Conservation (phyloP, 2,329 filamentous ascomycete genomes). For the Hypoxylon sp. region DNA sequence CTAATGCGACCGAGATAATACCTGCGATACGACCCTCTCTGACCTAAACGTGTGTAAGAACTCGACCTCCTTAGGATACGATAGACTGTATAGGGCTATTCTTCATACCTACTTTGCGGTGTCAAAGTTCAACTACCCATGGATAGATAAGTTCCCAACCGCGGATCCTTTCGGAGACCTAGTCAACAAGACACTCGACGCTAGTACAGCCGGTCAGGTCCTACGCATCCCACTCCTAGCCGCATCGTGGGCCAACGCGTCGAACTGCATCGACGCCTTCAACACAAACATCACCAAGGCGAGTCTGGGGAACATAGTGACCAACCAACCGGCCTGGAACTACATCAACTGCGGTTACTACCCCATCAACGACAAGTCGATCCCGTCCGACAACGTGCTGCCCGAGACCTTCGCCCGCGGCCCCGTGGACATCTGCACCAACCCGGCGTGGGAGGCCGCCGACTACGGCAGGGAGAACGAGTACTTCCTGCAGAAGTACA, state of each 20-base stretch:
- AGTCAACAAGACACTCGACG: constrained; percentile 22
- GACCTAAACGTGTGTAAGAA: constrained; percentile 32
- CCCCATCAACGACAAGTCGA: constrained; percentile 30
- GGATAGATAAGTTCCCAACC: constrained; percentile 25
- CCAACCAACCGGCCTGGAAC: constrained; percentile 19
- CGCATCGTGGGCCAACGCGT: constrained; percentile 27
- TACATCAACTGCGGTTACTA: constrained; percentile 30
- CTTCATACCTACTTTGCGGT: constrained; percentile 23
- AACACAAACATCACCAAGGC: constrained; percentile 31
- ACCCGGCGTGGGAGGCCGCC: constrained; percentile 12
- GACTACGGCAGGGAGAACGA: constrained; percentile 32
- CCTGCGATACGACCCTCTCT: constrained; percentile 21
- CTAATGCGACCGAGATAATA: constrained; percentile 25
- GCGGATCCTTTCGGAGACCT: constrained; percentile 28
- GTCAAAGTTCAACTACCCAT: constrained; percentile 37
- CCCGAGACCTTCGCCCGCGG: constrained; percentile 29
- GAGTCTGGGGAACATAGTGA: constrained; percentile 10
- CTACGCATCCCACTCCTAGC: constrained; percentile 34
- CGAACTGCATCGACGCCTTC: constrained; percentile 23
- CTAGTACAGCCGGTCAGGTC: constrained; percentile 19
- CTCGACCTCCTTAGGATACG: constrained; percentile 19
- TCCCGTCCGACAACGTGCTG: constrained; percentile 29
- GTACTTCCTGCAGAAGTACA: constrained; percentile 36
- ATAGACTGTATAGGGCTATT: constrained; percentile 26
- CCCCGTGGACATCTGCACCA: constrained; percentile 21